Base-by-base conservation (phyloP, 2,329 filamentous ascomycete genomes). In the Aspergillus pseudotamarii region DNA sequence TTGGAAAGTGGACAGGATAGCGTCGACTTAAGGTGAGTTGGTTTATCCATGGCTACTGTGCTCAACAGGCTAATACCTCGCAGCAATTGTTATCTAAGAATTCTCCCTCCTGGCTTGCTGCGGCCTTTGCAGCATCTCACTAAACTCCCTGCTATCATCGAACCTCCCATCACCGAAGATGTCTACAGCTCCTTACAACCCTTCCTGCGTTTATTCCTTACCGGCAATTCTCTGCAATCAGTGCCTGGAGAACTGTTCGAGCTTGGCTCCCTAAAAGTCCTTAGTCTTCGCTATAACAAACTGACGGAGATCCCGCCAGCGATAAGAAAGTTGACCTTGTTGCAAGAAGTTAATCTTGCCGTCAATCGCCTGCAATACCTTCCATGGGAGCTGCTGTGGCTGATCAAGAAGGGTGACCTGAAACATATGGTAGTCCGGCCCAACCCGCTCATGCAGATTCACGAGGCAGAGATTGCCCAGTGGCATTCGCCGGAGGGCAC, bases 211-310 rank as follows among this genome's bases (percentile, higher is more conserved):
- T 68, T 83, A 0, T 83, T 79, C 54, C 72, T 83, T 10, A 73
- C 78, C 1, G 78, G 79, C 28, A 83, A 83, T 58, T 68, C 72
- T 2, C 74, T 83, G 0, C 68, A 66, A 10, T 62, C 65, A 6
- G 64, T 83, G 8, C 74, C 77, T 1, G 71, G 70, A 10, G 80
- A 81, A 58, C 58, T 83, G 8, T 81, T 82, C 54, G 76, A 80
- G 9, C 70, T 83, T 11, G 69, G 65, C 26, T 73, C 75, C 43
- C 71, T 83, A 19, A 77, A 75, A 34, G 76, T 81, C 4, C 74
- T 83, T 11, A 83, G 80, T 67, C 65, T 83, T 54, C 79, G 81
- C 2, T 78, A 79, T 57, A 83, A 83, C 71, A 76, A 80, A 54
- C 71, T 83, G 6, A 74, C 70, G 0, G 73, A 77, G 28, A 74